Evolutionary conservation across 495 filamentous ascomycete species (phyloP), one percentile per base, ranked within the genome.

Genomic region (Trichoderma gamsii): DNA sequence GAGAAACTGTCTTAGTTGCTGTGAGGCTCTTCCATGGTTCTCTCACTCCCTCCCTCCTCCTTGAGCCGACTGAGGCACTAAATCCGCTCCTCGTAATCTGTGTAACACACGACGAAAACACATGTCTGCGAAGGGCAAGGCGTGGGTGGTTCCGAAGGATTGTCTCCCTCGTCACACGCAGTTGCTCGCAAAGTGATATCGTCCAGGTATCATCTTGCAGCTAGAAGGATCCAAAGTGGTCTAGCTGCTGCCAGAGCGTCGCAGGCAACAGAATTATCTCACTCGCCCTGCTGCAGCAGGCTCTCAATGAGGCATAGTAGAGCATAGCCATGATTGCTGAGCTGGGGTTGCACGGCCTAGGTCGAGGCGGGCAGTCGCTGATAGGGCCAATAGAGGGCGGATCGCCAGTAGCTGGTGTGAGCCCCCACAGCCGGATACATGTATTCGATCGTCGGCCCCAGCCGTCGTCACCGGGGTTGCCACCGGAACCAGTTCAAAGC

Each of bases 271-370:
- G 56, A 61, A 32, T 61, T 21, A 18, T 23, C 3, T 25, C 29
- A 21, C 16, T 61, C 27, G 23, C 56, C 56, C 56, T 61, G 56
- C 56, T 29, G 56, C 25, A 15, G 2, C 25, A 29, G 25, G 4
- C 15, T 12, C 25, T 61, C 23, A 21, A 61, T 61, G 25, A 35
- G 27, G 56, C 25, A 61, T 32, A 61, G 51, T 5, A 16, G 8
- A 61, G 56, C 23, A 61, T 25, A 61, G 56, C 56, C 56, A 61
- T 61, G 56, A 32, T 29, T 61, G 56, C 56, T 13, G 5, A 61
- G 56, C 56, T 32, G 56, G 56, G 23, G 27, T 27, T 18, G 29
- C 51, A 59, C 56, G 29, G 25, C 9, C 27, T 11, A 32, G 7
- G 5, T 38, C 8, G 35, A 38, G 51, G 25, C 49, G 25, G 49